These are phyloP conservation scores for Barnettozyma botsteinii DNA, from an alignment of 805 yeast species.

Conservation along the genomic window DNA sequence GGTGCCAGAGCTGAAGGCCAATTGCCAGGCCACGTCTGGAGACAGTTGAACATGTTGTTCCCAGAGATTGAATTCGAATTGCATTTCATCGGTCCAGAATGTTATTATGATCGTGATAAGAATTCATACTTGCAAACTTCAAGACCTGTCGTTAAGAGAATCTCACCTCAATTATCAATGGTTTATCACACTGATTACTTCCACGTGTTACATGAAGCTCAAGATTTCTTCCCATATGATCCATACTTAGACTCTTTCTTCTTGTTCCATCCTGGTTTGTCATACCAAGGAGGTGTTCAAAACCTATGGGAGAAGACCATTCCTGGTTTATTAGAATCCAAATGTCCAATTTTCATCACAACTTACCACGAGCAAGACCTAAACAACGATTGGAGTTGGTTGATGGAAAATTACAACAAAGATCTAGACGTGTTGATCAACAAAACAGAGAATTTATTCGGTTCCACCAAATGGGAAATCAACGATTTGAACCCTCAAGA, in stretches of 20 bases:
- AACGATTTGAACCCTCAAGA: constrained; percentile 91
- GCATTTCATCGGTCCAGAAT: constrained; percentile 93
- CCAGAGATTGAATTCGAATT: constrained; percentile 80
- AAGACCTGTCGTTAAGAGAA: constrained; percentile 64
- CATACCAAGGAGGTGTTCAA: constrained; percentile 74
- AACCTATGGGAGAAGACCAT: constrained; percentile 81
- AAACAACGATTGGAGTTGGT: constrained; percentile 64
- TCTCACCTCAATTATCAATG: constrained; percentile 68
- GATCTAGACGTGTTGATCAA: constrained; percentile 81
- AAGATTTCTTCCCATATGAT: constrained; percentile 96
- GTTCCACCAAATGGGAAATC: constrained; percentile 90
- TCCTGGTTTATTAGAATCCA: constrained; percentile 84
- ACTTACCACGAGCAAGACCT: constrained; percentile 80
- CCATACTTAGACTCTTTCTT: constrained; percentile 92
- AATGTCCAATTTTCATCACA: constrained; percentile 87
- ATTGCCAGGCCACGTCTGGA: constrained; percentile 94
- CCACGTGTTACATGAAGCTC: constrained; percentile 84
- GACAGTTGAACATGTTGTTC: constrained; percentile 79
- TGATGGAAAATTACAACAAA: constrained; percentile 56
- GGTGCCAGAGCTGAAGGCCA: constrained; percentile 94
- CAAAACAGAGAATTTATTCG: constrained; percentile 65
- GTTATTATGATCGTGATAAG: constrained; percentile 68
- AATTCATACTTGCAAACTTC: constrained; percentile 51
- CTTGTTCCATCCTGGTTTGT: constrained; percentile 92
- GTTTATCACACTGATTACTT: constrained; percentile 87